Percentiles rank a stretch among this genome's conserved stretches.
phyloP scores from a whole-genome alignment of 140 eudicot genomes.

The Oenanthe javanica region DNA sequence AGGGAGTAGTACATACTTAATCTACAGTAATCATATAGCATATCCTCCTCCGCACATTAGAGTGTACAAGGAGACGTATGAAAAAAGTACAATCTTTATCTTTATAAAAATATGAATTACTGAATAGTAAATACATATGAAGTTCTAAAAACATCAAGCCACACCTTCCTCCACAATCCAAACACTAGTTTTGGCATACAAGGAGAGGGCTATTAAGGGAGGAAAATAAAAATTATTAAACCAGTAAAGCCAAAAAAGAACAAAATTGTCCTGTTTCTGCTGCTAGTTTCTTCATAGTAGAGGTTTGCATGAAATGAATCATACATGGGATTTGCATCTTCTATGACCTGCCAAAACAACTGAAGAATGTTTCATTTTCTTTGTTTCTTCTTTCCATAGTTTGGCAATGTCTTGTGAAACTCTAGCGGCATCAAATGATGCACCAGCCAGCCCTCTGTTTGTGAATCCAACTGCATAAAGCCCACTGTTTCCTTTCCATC shows the following conservation, averaged over 20 bases:
- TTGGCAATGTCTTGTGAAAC: slow-evolving; percentile 77
- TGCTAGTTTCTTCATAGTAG: background rate
- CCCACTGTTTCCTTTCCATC: slow-evolving; percentile 90
- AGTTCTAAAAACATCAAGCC: slow-evolving; percentile 24
- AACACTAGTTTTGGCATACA: slow-evolving; percentile 23
- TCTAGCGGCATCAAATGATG: slow-evolving; percentile 70
- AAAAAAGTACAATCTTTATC: background rate
- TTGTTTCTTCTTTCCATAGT: slow-evolving; percentile 72
- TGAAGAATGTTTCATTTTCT: slow-evolving; percentile 43
- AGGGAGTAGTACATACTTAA: no score
- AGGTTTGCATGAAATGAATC: background rate
- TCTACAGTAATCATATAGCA: no score
- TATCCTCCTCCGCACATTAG: no score
- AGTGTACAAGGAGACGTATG: background rate
- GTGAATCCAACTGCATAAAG: slow-evolving; percentile 96
- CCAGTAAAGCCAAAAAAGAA: background rate
- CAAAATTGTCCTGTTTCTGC: slow-evolving; percentile 1
- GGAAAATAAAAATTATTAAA: background rate
- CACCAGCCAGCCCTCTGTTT: slow-evolving; percentile 81
- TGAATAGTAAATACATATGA: background rate
- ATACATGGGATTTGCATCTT: slow-evolving; percentile 44
- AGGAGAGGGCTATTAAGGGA: slow-evolving; percentile 56
- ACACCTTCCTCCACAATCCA: slow-evolving; percentile 38
- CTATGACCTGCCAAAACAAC: slow-evolving; percentile 40
- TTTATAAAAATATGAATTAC: background rate